phyloP scores from a whole-genome alignment of 164 flowering plant genomes.

The Sedum album region DNA sequence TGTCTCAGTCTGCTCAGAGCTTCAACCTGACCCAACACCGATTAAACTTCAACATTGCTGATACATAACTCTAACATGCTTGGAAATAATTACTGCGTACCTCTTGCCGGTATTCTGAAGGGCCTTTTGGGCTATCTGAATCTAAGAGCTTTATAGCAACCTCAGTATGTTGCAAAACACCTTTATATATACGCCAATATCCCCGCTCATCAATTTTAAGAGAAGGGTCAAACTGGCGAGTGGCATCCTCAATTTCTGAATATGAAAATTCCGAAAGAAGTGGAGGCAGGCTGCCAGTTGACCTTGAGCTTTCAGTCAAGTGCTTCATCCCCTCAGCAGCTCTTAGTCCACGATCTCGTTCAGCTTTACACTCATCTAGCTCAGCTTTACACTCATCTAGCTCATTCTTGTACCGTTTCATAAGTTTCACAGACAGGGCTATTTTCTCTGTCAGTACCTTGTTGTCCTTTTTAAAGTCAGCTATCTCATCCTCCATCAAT shows the following conservation, averaged over 20 bases:
- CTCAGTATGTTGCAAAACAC: constrained; percentile 44
- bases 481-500: constrained; percentile 29
- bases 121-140: constrained; percentile 49
- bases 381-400: constrained; percentile 37
- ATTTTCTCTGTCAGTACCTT: constrained; percentile 25
- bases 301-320: constrained; percentile 21
- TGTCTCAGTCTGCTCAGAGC: constrained; percentile 47
- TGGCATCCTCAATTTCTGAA: constrained; percentile 38
- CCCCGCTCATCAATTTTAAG: constrained; percentile 79
- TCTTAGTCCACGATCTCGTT: constrained; percentile 45
- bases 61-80: no score
- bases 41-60: background rate
- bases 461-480: constrained; percentile 23
- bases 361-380: constrained; percentile 11
- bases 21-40: constrained; percentile 38
- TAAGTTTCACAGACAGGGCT: background rate
- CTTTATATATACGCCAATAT: constrained; percentile 65
- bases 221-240: constrained; percentile 36
- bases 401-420: constrained; percentile 19
- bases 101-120: constrained; percentile 73
- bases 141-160: constrained; percentile 71
- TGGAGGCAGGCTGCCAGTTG: constrained; percentile 15
- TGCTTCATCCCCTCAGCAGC: constrained; percentile 49
- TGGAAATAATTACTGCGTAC: constrained; percentile 18
- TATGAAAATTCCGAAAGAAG: constrained; percentile 17